phyloP scores from a whole-genome alignment of 768 basidiomycete genomes.

The Suillus hirtellus region DNA sequence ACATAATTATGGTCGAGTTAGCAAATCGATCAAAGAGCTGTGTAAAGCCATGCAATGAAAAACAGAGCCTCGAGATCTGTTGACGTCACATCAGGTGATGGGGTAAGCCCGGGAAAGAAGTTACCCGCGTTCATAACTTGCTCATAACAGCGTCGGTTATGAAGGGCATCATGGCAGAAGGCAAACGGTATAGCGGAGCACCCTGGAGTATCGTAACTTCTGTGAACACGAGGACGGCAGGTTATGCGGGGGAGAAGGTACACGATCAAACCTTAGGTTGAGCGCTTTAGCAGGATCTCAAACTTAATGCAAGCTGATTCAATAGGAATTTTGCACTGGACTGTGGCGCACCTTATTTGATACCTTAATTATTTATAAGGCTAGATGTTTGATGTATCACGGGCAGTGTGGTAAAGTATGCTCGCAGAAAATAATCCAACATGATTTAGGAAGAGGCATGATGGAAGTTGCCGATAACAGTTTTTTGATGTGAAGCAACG shows the following conservation, averaged over 20 bases:
- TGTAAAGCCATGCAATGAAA: background rate
- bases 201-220: background rate
- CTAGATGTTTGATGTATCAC: background rate
- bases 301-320: background rate
- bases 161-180: background rate
- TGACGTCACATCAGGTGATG: background rate
- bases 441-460: background rate
- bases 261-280: constrained; percentile 1
- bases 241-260: background rate
- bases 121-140: background rate
- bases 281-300: background rate
- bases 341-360: background rate
- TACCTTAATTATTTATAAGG: background rate
- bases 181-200: background rate
- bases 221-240: background rate
- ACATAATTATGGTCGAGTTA: background rate
- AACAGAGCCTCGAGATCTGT: background rate
- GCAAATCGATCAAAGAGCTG: background rate
- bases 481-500: background rate
- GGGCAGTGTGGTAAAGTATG: background rate
- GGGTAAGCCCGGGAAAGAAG: background rate
- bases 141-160: background rate
- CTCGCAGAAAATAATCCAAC: background rate
- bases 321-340: background rate
- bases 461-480: background rate